Evolutionary conservation across 2,329 filamentous ascomycete species (phyloP).

Genomic region (Chaetomiaceae sp.): DNA sequence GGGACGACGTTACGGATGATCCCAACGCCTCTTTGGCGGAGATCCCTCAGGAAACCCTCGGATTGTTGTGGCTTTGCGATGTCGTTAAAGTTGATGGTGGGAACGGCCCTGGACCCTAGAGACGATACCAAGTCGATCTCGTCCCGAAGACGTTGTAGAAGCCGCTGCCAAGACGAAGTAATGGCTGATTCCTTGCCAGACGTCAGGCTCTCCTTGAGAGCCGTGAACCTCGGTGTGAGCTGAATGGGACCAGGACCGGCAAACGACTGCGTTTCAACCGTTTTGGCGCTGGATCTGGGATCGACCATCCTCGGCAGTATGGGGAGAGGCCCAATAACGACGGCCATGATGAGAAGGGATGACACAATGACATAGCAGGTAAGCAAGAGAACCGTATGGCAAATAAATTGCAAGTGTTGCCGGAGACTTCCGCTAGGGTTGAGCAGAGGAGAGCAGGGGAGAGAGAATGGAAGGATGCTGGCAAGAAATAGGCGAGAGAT

Average conservation of each 20-base stretch:
- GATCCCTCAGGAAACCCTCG: conserved; percentile 24
- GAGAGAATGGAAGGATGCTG: background rate
- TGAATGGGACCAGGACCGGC: conserved; percentile 35
- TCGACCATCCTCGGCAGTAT: conserved; percentile 23
- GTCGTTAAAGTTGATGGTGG: conserved; percentile 39
- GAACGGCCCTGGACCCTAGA: conserved; percentile 36
- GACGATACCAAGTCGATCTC: conserved; percentile 37
- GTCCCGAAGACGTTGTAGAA: conserved; percentile 34
- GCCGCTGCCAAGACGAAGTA: conserved; percentile 38
- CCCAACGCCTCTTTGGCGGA: conserved; percentile 24
- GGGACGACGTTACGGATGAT: conserved; percentile 26
- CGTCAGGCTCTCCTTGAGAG: conserved; percentile 39
- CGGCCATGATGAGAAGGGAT: conserved; percentile 19
- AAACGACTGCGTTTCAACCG: conserved; percentile 29
- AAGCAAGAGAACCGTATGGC: background rate
- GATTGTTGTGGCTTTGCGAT: conserved; percentile 30
- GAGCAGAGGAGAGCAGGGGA: background rate
- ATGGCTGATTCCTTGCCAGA: conserved; percentile 37
- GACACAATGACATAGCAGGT: conserved; percentile 10
- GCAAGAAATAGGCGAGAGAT: conserved; percentile 9
- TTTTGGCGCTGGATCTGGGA: conserved; percentile 8
- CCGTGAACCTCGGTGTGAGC: conserved; percentile 39
- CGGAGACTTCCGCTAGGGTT: background rate
- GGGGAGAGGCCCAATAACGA: conserved; percentile 16
- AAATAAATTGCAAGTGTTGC: background rate